Evolutionary conservation across 306 rosid genomes (phyloP), one percentile per base, ranked within the genome.

Genomic region (Vigna trinervia): DNA sequence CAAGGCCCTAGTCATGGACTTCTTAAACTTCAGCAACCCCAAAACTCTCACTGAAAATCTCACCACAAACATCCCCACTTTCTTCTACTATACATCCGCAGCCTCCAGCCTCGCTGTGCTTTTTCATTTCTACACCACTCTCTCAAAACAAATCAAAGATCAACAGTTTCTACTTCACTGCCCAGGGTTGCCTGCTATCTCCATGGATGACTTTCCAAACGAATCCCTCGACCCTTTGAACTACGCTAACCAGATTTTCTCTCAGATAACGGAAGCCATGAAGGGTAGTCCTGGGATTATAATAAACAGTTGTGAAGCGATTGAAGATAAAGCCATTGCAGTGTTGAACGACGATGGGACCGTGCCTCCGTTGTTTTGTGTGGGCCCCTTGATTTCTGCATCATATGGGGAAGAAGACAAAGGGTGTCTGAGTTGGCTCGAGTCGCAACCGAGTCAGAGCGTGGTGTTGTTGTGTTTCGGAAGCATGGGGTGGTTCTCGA

Each of bases 381-480:
- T 88, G 0, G 91, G 92, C 13, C 96, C 91, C 0, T 4, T 90
- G 61, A 80, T 80, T 10, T 32, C 80, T 0, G 4, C 51, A 3
- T 20, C 32, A 0, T 22, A 45, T 6, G 52, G 71, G 15, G 59
- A 47, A 8, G 75, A 59, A 1, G 74, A 41, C n/a, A 38, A n/a
- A 0, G 87, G 78, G 53, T 88, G 89, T 48, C 26, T 88, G 76
- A 74, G 51, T 7, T 88, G 93, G 96, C 80, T 90, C 4, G 83
- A 88, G 36, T 41, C 70, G 6, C 96, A 91, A 19, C 90, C 96
- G 12, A 74, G 68, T 65, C 69, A 59, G 47, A 82, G 88, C n/a
- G 96, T 91, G 0, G 88, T 89, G 41, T 83, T 88, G 9, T 56
- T 91, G 45, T 76, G 90, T 60, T 88, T 91, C 17, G 96, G 96